Conservation (phyloP, 192 early-diverging fungal species). For the Gaertneriomyces sp. region DNA sequence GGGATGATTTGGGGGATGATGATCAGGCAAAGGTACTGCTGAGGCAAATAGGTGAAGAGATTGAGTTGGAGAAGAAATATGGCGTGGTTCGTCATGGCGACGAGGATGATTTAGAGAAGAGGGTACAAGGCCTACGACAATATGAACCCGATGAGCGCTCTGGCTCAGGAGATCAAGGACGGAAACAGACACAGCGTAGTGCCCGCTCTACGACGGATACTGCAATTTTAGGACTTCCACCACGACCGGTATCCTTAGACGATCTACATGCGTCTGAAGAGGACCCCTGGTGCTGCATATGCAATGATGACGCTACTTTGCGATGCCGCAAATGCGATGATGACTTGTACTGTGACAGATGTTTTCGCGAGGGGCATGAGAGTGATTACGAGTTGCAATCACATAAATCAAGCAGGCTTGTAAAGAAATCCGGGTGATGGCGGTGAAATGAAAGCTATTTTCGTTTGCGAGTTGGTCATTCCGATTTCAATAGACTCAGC, state of each 20-base stretch:
- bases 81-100: not conserved
- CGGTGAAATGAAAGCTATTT: not conserved
- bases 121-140: slow-evolving; percentile 17
- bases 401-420: slow-evolving; percentile 29
- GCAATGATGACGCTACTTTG: slow-evolving; percentile 60
- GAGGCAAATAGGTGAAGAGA: slow-evolving; percentile 19
- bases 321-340: slow-evolving; percentile 59
- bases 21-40: slow-evolving; percentile 22
- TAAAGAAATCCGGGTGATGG: not conserved
- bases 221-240: slow-evolving; percentile 14
- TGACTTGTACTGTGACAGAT: slow-evolving; percentile 54
- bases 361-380: slow-evolving; percentile 55
- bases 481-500: too few species aligned
- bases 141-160: slow-evolving; percentile 2
- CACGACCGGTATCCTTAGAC: slow-evolving; percentile 5
- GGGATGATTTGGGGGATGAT: slow-evolving; percentile 6
- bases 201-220: not conserved
- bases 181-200: not conserved
- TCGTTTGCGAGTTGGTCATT: too few species aligned
- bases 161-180: not conserved
- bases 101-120: slow-evolving; percentile 14
- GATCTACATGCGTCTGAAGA: slow-evolving; percentile 8
- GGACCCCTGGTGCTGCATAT: slow-evolving; percentile 38
- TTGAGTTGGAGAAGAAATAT: slow-evolving; percentile 28
- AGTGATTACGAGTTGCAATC: slow-evolving; percentile 32